These are phyloP conservation scores for Sclerotinia nivalis DNA, from an alignment of 2,329 filamentous ascomycete genomes.

Conservation along the genomic window DNA sequence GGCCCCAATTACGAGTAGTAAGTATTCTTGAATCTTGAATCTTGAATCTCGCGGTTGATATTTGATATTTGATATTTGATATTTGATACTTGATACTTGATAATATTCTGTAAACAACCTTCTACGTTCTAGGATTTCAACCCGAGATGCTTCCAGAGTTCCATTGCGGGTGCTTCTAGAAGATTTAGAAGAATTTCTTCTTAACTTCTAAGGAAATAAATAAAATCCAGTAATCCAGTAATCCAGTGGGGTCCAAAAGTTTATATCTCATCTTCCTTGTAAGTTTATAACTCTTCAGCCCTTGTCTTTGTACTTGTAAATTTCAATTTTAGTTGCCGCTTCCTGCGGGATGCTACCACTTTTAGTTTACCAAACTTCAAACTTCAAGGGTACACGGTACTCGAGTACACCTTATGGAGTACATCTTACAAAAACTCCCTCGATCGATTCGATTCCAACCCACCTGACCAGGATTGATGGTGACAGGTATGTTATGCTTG, in stretches of 20 bases:
- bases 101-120: background rate
- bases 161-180: slow-evolving; percentile 19
- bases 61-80: background rate
- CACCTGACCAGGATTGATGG: background rate
- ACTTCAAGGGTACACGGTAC: background rate
- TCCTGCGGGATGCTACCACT: slow-evolving; percentile 23
- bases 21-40: background rate
- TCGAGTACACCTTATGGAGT: background rate
- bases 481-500: background rate
- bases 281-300: background rate
- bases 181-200: slow-evolving; percentile 12
- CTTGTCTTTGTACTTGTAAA: slow-evolving; percentile 9
- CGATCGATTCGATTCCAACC: slow-evolving; percentile 5
- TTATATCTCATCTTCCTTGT: slow-evolving; percentile 4
- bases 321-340: slow-evolving; percentile 22
- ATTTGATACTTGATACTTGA: too few species aligned
- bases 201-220: too few species aligned
- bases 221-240: background rate
- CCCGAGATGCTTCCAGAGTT: background rate
- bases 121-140: background rate
- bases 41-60: background rate
- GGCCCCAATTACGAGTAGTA: background rate
- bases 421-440: background rate
- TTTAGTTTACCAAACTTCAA: slow-evolving; percentile 5
- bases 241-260: background rate